Conservation (phyloP, 345 rosid genomes). For the Eucalyptus curtisii region DNA sequence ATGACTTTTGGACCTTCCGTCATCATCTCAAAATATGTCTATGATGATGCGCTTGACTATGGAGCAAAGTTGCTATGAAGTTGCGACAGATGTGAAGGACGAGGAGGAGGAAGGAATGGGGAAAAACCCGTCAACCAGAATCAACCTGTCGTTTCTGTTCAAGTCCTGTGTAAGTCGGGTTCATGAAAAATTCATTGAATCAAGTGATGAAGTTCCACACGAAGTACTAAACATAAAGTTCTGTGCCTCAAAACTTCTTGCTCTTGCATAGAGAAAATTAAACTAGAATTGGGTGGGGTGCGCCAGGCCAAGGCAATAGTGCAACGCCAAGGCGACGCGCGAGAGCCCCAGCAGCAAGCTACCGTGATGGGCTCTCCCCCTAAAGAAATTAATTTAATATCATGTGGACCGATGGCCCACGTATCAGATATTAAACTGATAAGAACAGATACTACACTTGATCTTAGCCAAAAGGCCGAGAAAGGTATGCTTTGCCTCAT, state of each 20-base stretch:
- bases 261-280: background rate
- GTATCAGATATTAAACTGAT: slow-evolving; percentile 41
- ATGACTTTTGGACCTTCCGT: background rate
- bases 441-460: slow-evolving; percentile 45
- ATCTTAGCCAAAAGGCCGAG: slow-evolving; percentile 59
- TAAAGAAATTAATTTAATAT: slow-evolving; percentile 6
- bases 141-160: background rate
- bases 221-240: accelerated
- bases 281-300: background rate
- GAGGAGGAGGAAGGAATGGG: background rate
- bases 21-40: background rate
- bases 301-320: background rate
- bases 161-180: background rate
- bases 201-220: background rate
- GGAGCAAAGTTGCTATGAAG: background rate
- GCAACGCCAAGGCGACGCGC: background rate
- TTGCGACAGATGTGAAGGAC: background rate
- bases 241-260: accelerated
- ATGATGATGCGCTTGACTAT: accelerated
- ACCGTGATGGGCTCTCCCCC: background rate
- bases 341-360: background rate
- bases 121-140: background rate
- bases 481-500: background rate
- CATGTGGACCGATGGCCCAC: slow-evolving; percentile 13
- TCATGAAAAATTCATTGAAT: background rate